Evolutionary conservation across 257 asterid genomes (phyloP).

Genomic region (Sherardia arvensis): DNA sequence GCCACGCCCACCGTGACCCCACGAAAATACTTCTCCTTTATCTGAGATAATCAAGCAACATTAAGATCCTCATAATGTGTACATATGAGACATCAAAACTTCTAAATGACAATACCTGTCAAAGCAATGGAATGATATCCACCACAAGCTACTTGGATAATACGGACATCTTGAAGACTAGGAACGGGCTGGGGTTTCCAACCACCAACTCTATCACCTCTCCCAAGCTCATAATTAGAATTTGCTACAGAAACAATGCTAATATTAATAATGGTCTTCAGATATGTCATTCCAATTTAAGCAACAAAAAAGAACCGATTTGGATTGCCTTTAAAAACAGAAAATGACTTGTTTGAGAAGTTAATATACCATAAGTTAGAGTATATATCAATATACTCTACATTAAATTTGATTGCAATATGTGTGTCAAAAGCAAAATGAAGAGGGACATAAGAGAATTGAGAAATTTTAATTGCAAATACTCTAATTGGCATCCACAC

Average conservation of each 20-base stretch:
- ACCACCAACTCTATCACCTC: slow-evolving; percentile 86
- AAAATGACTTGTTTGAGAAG: neutral
- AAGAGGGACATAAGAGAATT: neutral
- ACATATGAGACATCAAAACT: neutral
- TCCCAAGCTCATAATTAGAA: slow-evolving; percentile 94
- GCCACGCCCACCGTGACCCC: slow-evolving; percentile 98
- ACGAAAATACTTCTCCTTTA: slow-evolving; percentile 81
- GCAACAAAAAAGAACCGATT: neutral
- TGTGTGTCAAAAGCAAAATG: neutral
- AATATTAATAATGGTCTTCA: too few species aligned
- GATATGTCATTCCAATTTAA: neutral
- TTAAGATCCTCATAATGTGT: slow-evolving; percentile 11
- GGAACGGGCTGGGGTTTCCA: slow-evolving; percentile 93
- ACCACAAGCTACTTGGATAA: slow-evolving; percentile 84
- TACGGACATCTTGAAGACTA: slow-evolving; percentile 54
- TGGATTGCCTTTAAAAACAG: neutral
- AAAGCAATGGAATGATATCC: slow-evolving; percentile 98
- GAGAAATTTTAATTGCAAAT: neutral
- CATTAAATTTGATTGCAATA: neutral
- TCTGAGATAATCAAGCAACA: slow-evolving; percentile 33
- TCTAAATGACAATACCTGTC: slow-evolving; percentile 42
- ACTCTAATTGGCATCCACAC: neutral
- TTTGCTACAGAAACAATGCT: slow-evolving; percentile 57
- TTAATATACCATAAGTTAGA: neutral
- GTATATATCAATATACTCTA: neutral